Conservation (phyloP, 257 asterid species). For the Solanum paucissectum region DNA sequence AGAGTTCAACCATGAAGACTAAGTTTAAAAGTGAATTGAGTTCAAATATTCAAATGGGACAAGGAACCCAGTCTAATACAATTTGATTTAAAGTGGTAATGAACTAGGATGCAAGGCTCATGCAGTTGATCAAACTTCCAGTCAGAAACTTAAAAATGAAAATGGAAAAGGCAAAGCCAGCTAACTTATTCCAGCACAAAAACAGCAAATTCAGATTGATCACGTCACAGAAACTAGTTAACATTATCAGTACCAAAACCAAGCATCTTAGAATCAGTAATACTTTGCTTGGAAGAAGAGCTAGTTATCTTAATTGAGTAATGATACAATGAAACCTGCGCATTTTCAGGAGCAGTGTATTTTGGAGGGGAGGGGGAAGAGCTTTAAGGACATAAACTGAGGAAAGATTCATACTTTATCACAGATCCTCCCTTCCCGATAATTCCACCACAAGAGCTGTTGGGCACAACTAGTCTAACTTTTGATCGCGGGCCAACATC, state of each 20-base stretch:
- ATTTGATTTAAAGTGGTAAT: neutral
- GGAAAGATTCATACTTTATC: constrained; percentile 44
- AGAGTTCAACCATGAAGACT: neutral
- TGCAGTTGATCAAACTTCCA: neutral
- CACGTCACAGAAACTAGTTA: neutral
- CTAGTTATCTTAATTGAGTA: neutral
- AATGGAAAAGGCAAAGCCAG: neutral
- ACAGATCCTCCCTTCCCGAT: constrained; percentile 94
- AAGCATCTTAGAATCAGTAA: neutral
- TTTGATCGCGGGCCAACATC: constrained; percentile 53
- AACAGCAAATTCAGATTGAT: neutral
- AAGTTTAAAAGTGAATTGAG: neutral
- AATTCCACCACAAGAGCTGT: constrained; percentile 97
- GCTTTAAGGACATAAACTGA: neutral
- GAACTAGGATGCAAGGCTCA: neutral
- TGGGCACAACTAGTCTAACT: constrained; percentile 83
- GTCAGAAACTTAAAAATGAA: neutral
- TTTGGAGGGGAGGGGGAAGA: too few relatives aligned
- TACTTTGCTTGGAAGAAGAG: neutral
- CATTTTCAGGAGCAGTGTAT: neutral
- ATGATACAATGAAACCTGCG: neutral
- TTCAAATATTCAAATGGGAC: neutral
- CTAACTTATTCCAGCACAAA: neutral
- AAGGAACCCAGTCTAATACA: neutral
- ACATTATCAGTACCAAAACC: neutral